Percentiles rank a stretch among this genome's conserved stretches.
phyloP scores from a whole-genome alignment of 179 eudicot species.

The Vitellaria paradoxa region DNA sequence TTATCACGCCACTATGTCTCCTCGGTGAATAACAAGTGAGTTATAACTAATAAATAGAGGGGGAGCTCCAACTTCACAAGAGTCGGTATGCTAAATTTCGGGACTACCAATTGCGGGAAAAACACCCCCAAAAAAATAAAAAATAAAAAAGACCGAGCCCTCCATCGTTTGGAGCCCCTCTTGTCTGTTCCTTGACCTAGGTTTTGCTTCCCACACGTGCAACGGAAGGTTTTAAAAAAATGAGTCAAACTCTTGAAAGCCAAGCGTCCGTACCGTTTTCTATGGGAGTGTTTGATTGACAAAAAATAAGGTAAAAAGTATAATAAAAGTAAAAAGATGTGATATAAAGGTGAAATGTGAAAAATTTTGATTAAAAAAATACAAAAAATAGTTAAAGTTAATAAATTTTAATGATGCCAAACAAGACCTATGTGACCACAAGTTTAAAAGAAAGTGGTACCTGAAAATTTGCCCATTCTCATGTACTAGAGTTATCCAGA shows the following conservation, averaged over 20 bases:
- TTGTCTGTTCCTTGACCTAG: conserved; percentile 20
- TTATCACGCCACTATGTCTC: conserved; percentile 12
- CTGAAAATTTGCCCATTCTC: too few relatives aligned
- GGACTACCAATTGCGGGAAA: conserved; percentile 19
- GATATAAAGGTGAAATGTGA: too few relatives aligned
- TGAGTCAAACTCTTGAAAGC: conserved; percentile 51
- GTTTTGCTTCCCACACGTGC: conserved; percentile 48
- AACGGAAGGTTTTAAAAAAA: conserved; percentile 32
- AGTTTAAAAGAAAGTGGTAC: too few relatives aligned
- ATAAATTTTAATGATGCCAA: too few relatives aligned
- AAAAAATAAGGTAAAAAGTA: too few relatives aligned
- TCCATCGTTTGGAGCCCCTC: conserved; percentile 39
- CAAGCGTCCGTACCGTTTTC: conserved; percentile 24
- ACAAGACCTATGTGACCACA: too few relatives aligned
- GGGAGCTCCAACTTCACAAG: not conserved
- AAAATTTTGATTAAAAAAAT: too few relatives aligned
- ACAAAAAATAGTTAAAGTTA: too few relatives aligned
- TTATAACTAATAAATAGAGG: conserved; percentile 22
- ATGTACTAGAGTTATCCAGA: too few relatives aligned
- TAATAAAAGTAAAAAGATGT: too few relatives aligned
- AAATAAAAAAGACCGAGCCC: conserved; percentile 29
- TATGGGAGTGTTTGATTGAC: too few relatives aligned
- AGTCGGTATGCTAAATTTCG: conserved; percentile 29
- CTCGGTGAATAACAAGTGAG: conserved; percentile 30
- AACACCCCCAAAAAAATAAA: conserved; percentile 11